phyloP scores from a whole-genome alignment of 139 green algal genomes.

The Closterium sp. region DNA sequence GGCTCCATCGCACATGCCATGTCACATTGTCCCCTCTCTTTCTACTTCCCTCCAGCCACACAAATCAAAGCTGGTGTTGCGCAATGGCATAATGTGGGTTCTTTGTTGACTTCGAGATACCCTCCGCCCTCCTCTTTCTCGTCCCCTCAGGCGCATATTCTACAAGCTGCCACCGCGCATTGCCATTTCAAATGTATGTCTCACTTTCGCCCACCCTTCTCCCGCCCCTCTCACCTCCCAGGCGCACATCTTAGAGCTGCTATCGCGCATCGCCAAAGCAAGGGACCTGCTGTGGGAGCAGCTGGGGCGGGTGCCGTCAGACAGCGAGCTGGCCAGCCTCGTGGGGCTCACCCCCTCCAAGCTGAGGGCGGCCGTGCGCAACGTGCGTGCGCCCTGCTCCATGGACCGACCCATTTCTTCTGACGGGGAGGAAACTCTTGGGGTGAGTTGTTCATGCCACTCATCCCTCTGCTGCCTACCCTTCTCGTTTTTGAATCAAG shows the following conservation, averaged over 20 bases:
- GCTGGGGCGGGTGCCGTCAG: conserved; percentile 31
- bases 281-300: conserved; percentile 31
- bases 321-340: conserved; percentile 50
- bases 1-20: too few species aligned
- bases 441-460: too few species aligned
- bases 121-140: too few species aligned
- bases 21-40: too few species aligned
- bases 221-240: neutral
- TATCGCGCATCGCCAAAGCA: conserved; percentile 54
- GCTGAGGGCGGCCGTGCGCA: conserved; percentile 52
- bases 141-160: conserved; percentile 65
- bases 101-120: too few species aligned
- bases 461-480: too few species aligned
- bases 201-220: too few species aligned
- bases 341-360: conserved; percentile 65
- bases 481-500: neutral
- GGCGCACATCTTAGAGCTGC: conserved; percentile 70
- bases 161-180: conserved; percentile 63
- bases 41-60: too few species aligned
- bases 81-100: too few species aligned
- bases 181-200: too few species aligned
- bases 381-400: conserved; percentile 43
- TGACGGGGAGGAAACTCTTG: conserved; percentile 48
- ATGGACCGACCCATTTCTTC: conserved; percentile 43
- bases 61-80: too few species aligned